phyloP scores from a whole-genome alignment of 2,329 filamentous ascomycete genomes.

The Sporothrix luriei region DNA sequence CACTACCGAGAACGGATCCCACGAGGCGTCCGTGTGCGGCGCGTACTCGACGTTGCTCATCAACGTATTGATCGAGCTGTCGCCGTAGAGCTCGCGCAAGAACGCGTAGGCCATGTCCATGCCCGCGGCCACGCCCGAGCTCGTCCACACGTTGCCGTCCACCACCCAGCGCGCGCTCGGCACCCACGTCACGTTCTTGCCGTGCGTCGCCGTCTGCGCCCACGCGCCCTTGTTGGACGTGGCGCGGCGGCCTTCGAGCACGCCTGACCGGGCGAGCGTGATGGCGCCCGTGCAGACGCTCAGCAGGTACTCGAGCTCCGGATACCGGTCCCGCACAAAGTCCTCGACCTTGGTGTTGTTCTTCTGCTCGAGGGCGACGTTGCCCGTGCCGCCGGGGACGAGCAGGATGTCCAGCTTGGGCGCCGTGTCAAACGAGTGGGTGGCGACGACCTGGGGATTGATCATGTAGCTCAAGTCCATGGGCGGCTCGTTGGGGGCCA shows the following conservation, averaged over 20 bases:
- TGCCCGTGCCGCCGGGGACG: not conserved
- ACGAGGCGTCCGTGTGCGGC: not conserved
- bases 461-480: slow-evolving; percentile 21
- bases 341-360: slow-evolving; percentile 14
- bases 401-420: slow-evolving; percentile 1
- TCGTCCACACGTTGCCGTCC: slow-evolving; percentile 12
- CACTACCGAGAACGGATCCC: slow-evolving; percentile 18
- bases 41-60: slow-evolving; percentile 18
- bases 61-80: not conserved
- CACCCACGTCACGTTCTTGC: slow-evolving; percentile 21
- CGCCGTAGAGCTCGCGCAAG: not conserved
- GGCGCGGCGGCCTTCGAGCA: slow-evolving; percentile 6
- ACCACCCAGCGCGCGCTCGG: slow-evolving; percentile 6
- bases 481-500: not conserved
- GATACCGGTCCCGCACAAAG: not conserved
- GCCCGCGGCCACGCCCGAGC: slow-evolving; percentile 8
- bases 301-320: not conserved
- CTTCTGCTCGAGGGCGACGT: slow-evolving; percentile 2
- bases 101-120: slow-evolving; percentile 12
- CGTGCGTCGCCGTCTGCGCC: not conserved
- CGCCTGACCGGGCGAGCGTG: not conserved
- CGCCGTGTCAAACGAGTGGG: not conserved
- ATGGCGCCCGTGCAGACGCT: slow-evolving; percentile 17
- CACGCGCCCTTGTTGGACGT: slow-evolving; percentile 15
- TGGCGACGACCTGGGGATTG: slow-evolving; percentile 10